Evolutionary conservation across 495 filamentous ascomycete species (phyloP).

Genomic region (Saxophila tyrrhenica): DNA sequence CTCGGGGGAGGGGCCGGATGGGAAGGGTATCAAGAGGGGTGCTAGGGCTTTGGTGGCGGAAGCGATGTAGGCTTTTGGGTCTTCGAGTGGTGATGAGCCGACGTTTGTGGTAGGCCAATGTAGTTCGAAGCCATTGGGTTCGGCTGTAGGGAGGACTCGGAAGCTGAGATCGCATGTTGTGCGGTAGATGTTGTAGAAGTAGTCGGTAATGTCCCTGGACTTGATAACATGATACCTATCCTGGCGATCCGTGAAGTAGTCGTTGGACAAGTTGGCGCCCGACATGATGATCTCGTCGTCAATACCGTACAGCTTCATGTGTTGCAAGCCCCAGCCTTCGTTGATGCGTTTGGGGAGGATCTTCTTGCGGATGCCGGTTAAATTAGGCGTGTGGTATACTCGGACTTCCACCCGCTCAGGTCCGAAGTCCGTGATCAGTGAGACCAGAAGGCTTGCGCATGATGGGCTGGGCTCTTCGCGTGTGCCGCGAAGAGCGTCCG

Average conservation of each 20-base stretch:
- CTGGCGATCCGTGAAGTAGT: slow-evolving; percentile 94
- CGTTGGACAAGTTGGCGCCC: slow-evolving; percentile 82
- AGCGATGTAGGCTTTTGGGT: slow-evolving; percentile 56
- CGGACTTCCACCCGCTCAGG: slow-evolving; percentile 79
- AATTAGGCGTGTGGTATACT: slow-evolving; percentile 95
- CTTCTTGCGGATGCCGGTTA: slow-evolving; percentile 76
- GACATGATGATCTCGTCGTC: slow-evolving; percentile 95
- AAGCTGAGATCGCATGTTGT: slow-evolving; percentile 72
- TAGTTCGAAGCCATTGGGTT: slow-evolving; percentile 55
- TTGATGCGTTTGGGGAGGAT: slow-evolving; percentile 82
- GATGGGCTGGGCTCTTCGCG: slow-evolving; percentile 80
- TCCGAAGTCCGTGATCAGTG: slow-evolving; percentile 73
- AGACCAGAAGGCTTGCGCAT: slow-evolving; percentile 77
- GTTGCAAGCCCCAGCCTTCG: slow-evolving; percentile 95
- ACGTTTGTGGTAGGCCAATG: slow-evolving; percentile 70
- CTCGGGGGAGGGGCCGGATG: slow-evolving; percentile 25
- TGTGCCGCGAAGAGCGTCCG: slow-evolving; percentile 82
- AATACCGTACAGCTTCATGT: slow-evolving; percentile 97
- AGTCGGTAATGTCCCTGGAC: slow-evolving; percentile 64
- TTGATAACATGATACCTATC: slow-evolving; percentile 90
- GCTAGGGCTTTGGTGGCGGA: slow-evolving; percentile 53
- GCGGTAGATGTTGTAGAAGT: slow-evolving; percentile 67
- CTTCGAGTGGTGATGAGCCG: slow-evolving; percentile 56
- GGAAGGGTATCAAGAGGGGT: slow-evolving; percentile 48
- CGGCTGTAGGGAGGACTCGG: slow-evolving; percentile 40